These are phyloP conservation scores for Xylona heveae DNA, from an alignment of 495 filamentous ascomycete genomes.

Conservation along the genomic window DNA sequence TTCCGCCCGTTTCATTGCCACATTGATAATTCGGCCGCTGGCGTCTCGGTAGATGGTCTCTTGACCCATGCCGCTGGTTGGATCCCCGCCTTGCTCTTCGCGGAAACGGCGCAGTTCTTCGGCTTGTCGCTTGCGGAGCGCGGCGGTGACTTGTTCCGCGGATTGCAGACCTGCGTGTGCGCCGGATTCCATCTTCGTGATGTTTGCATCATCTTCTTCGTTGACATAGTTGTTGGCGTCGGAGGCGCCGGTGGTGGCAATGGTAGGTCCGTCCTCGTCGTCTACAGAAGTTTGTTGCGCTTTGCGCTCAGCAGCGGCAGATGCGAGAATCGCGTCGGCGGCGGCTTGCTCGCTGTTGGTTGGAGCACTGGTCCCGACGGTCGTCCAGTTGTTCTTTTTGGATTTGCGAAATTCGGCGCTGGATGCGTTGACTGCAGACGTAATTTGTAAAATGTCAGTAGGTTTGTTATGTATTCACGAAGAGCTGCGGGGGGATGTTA, in stretches of 20 bases:
- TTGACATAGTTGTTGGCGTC: conserved; percentile 19
- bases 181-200: conserved; percentile 59
- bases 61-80: conserved; percentile 21
- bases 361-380: conserved; percentile 31
- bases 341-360: conserved; percentile 32
- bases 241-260: conserved; percentile 14
- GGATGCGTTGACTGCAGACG: conserved; percentile 25
- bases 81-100: conserved; percentile 17
- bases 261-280: conserved; percentile 23
- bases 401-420: conserved; percentile 54
- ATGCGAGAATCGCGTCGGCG: conserved; percentile 69
- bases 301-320: conserved; percentile 41
- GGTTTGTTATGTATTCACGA: conserved; percentile 17
- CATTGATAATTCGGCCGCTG: conserved; percentile 74
- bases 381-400: conserved; percentile 64
- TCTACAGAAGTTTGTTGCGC: conserved; percentile 17
- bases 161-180: conserved; percentile 72
- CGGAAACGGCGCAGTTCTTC: conserved; percentile 15
- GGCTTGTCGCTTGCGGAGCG: conserved; percentile 28
- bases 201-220: conserved; percentile 17
- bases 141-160: conserved; percentile 54
- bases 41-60: conserved; percentile 93
- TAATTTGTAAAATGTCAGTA: conserved; percentile 1
- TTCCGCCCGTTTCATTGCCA: conserved; percentile 75
- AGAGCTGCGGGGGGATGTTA: background rate